Evolutionary conservation across 2,329 filamentous ascomycete species (phyloP), one percentile per base, ranked within the genome.

Genomic region (Phoma sp.): DNA sequence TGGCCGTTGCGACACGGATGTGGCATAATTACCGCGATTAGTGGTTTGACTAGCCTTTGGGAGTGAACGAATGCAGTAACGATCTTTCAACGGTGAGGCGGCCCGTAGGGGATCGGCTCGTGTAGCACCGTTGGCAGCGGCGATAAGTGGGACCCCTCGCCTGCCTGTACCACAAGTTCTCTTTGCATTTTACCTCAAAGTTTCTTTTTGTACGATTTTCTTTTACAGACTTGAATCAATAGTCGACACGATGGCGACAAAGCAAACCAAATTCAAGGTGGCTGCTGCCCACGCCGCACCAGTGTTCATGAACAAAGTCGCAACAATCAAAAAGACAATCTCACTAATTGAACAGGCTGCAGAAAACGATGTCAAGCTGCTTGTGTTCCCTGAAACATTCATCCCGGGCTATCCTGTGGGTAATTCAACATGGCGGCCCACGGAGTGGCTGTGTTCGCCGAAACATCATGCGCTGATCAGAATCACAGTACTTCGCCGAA

Each of bases 371-470:
- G 56, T 75, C 58, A 68, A 67, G 46, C 58, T 76, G 15, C 61
- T 75, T 5, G 71, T 73, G 4, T 76, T 74, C 39, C 71, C 73
- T 3, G 73, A 75, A 52, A 71, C 69, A 2, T 76, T 75, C 50
- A 63, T 76, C 10, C 73, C 72, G 9, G 72, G 72, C 7, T 75
- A 72, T 58, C 72, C 71, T 12, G 69, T 70, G 53, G 21, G 66
- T 59, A n/a, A 33, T 39, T 7, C 7, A 20, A 45, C 15, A 18
- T 45, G 38, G 38, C 25, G n/a, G 30, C 21, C 21, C 14, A 30
- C 18, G 14, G 7, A 15, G 47, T 25, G 50, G 53, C 39, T 49
- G 32, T 23, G 42, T 28, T 38, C 28, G 17, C 26, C 30, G 23
- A 47, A 15, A 45, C 25, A 15, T 33, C 43, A 46, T 38, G 34